Evolutionary conservation across 176 grass and related monocot species (phyloP).

Genomic region (Oryza nivara): DNA sequence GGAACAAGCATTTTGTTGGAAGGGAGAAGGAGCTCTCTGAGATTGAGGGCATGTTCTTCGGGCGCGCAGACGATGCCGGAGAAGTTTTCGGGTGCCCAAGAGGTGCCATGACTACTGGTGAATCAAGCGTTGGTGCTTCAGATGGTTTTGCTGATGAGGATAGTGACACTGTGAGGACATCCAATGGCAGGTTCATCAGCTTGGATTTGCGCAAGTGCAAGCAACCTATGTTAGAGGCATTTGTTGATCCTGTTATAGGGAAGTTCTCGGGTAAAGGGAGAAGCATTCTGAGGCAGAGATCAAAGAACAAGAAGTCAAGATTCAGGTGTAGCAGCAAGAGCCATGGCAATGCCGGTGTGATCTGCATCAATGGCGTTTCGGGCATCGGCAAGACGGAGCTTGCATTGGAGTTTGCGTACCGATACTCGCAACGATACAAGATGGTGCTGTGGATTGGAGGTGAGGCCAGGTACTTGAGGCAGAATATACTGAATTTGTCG

Average conservation of each 20-base stretch:
- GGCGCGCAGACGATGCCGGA: constrained; percentile 40
- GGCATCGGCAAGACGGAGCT: constrained; percentile 94
- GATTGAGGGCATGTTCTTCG: constrained; percentile 73
- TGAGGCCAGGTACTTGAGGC: constrained; percentile 75
- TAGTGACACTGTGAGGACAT: constrained; percentile 57
- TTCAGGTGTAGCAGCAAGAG: constrained; percentile 57
- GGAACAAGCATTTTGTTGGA: constrained; percentile 79
- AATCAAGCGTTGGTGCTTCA: constrained; percentile 58
- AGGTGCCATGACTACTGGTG: constrained; percentile 20
- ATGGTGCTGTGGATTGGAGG: constrained; percentile 96
- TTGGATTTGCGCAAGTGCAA: constrained; percentile 88
- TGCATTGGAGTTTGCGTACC: constrained; percentile 82
- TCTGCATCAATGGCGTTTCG: constrained; percentile 70
- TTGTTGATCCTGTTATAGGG: constrained; percentile 63
- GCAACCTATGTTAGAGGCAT: constrained; percentile 66
- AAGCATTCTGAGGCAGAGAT: constrained; percentile 70
- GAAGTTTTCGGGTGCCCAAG: constrained; percentile 61
- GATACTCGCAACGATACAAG: constrained; percentile 91
- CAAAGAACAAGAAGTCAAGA: constrained; percentile 70
- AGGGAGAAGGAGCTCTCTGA: constrained; percentile 88
- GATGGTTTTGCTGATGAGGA: constrained; percentile 89
- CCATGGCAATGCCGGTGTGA: constrained; percentile 54
- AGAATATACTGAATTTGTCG: constrained; percentile 89
- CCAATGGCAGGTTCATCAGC: constrained; percentile 67
- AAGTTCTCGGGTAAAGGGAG: constrained; percentile 62